Evolutionary conservation across 768 basidiomycete species (phyloP).

Genomic region (Termitomyces sp.): DNA sequence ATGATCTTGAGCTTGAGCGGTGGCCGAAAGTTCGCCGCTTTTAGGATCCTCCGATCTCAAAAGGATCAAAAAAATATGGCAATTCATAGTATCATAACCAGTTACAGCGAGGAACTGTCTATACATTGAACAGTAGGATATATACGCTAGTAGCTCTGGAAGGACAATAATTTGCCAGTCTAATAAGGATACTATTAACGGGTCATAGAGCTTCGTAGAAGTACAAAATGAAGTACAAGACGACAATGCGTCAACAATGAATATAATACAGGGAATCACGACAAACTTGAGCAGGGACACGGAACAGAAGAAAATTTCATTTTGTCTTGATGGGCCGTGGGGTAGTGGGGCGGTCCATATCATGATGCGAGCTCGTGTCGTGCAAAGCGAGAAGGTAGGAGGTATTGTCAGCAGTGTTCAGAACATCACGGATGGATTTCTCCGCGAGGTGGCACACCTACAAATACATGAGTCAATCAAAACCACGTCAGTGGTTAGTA

Average conservation of each 20-base stretch:
- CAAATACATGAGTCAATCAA: neutral
- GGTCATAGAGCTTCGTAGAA: slow-evolving; percentile 9
- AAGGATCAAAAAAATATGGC: neutral
- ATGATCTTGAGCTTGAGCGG: neutral
- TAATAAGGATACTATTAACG: slow-evolving; percentile 10
- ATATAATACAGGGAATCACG: slow-evolving; percentile 13
- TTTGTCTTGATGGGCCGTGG: slow-evolving; percentile 39
- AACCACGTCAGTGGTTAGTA: neutral
- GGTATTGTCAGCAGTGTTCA: slow-evolving; percentile 66
- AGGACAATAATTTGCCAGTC: neutral
- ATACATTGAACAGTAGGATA: neutral
- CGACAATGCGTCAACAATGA: slow-evolving; percentile 9
- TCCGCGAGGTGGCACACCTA: slow-evolving; percentile 70
- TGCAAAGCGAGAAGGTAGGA: slow-evolving; percentile 64
- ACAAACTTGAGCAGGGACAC: slow-evolving; percentile 5
- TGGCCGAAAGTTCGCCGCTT: slow-evolving; percentile 7
- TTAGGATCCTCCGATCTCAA: neutral
- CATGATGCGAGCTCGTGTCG: slow-evolving; percentile 24
- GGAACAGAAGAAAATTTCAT: slow-evolving; percentile 16
- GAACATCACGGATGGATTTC: slow-evolving; percentile 62
- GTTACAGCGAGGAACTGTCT: neutral
- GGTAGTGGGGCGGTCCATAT: slow-evolving; percentile 23
- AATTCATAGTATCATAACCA: neutral
- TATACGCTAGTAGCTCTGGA: neutral
- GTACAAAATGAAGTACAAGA: slow-evolving; percentile 15